A percentile compares a stretch with the other conserved stretches of the same genome.
Conservation (phyloP, 805 yeast genomes). For the Candida koratica region DNA sequence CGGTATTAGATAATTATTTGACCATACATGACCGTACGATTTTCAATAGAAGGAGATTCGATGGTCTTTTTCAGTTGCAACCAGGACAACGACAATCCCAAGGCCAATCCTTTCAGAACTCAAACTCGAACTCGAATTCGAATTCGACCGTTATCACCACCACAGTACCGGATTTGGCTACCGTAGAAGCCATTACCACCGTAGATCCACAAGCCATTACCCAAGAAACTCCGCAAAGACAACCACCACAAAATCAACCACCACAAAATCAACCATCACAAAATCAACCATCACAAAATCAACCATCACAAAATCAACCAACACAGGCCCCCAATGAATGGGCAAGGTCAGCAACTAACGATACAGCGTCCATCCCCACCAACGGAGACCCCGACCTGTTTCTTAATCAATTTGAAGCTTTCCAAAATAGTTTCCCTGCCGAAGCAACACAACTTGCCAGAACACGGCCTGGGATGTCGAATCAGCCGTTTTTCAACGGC, state of each 20-base stretch:
- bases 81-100: background rate
- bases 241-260: background rate
- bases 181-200: background rate
- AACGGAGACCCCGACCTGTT: conserved; percentile 4
- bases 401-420: conserved; percentile 13
- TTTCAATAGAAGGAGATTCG: conserved; percentile 21
- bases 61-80: background rate
- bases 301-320: background rate
- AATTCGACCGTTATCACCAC: background rate
- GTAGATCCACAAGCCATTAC: background rate
- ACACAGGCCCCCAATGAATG: background rate
- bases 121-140: too few relatives aligned
- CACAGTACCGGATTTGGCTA: background rate
- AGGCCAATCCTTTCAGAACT: conserved; percentile 2
- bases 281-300: background rate
- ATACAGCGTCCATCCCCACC: background rate
- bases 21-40: conserved; percentile 39
- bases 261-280: conserved; percentile 1
- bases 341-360: background rate
- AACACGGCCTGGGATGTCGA: conserved; percentile 7
- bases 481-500: conserved; percentile 19
- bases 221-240: background rate
- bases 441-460: conserved; percentile 16
- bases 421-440: conserved; percentile 13
- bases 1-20: conserved; percentile 84